phyloP scores from a whole-genome alignment of 2,329 filamentous ascomycete species.

The Alternaria metachromatica region DNA sequence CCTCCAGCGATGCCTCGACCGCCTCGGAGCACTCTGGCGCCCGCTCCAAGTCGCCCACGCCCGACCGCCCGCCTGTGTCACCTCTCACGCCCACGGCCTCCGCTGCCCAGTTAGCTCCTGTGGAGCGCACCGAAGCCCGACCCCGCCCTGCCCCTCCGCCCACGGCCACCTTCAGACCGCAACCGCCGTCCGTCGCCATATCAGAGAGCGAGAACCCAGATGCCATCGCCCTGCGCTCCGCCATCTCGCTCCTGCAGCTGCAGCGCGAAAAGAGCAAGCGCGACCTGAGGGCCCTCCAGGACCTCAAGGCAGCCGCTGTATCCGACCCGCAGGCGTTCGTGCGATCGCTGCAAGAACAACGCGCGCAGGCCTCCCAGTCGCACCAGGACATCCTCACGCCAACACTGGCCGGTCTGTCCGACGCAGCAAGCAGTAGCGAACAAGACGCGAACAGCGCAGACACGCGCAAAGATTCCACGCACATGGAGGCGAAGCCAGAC shows the following conservation, averaged over 20 bases:
- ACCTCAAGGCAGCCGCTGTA: constrained; percentile 73
- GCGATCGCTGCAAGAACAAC: constrained; percentile 69
- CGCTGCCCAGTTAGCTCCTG: constrained; percentile 43
- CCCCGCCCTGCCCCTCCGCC: constrained; percentile 38
- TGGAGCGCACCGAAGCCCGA: constrained; percentile 32
- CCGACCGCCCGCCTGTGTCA: constrained; percentile 48
- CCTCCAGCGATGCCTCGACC: constrained; percentile 35
- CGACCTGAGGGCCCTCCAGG: constrained; percentile 74
- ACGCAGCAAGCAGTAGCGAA: constrained; percentile 33
- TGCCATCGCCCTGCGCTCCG: constrained; percentile 82
- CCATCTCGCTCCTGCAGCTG: constrained; percentile 85
- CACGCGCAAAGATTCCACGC: constrained; percentile 40
- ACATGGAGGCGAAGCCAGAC: constrained; percentile 18
- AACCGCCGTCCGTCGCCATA: constrained; percentile 55
- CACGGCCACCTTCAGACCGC: constrained; percentile 48
- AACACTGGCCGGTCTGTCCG: constrained; percentile 47
- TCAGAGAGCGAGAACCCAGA: constrained; percentile 72
- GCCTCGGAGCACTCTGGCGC: constrained; percentile 25
- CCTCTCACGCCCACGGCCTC: constrained; percentile 50
- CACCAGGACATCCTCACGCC: constrained; percentile 45
- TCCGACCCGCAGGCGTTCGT: constrained; percentile 75
- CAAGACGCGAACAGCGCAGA: constrained; percentile 21
- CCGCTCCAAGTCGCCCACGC: constrained; percentile 41
- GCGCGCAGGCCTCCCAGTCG: constrained; percentile 46
- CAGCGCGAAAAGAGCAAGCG: constrained; percentile 79